Percentiles rank a stretch among this genome's conserved stretches.
phyloP scores from a whole-genome alignment of 495 filamentous ascomycete species.

The Aspergillus hancockii region DNA sequence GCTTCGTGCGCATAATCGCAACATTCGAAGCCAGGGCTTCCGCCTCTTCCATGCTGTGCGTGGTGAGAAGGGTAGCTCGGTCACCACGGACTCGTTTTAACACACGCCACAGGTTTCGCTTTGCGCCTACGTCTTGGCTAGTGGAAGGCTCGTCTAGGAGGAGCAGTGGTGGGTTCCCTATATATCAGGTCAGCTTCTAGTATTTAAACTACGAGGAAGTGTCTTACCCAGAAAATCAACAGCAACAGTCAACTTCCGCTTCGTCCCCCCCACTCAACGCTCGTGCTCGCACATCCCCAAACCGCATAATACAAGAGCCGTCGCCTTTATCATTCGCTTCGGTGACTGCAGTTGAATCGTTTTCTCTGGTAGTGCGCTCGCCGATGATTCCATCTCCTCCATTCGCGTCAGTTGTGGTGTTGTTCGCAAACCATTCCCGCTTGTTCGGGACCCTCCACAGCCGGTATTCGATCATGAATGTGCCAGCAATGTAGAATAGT shows the following conservation, averaged over 20 bases:
- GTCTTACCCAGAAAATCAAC: background rate
- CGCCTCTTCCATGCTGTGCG: slow-evolving; percentile 4
- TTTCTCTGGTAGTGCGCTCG: background rate
- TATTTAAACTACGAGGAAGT: too few species aligned
- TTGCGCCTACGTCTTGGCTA: background rate
- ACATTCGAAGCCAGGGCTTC: background rate
- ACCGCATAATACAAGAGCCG: background rate
- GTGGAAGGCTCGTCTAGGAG: slow-evolving; percentile 1
- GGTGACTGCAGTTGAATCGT: too few species aligned
- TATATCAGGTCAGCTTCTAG: background rate
- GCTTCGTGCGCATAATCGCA: background rate
- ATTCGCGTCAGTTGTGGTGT: background rate
- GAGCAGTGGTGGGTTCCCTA: background rate
- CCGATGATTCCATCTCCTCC: background rate
- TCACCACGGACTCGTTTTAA: background rate
- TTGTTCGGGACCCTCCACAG: too few species aligned
- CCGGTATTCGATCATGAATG: too few species aligned
- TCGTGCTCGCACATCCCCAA: background rate
- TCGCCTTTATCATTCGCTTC: background rate
- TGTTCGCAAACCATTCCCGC: too few species aligned
- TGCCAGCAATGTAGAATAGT: too few species aligned
- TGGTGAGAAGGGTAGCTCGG: background rate
- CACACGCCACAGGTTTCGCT: slow-evolving; percentile 5
- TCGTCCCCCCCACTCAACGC: slow-evolving; percentile 1
- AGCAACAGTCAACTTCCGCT: slow-evolving; percentile 3